These are phyloP conservation scores for Saturnispora silvae DNA, from an alignment of 805 yeast species.

Conservation along the genomic window DNA sequence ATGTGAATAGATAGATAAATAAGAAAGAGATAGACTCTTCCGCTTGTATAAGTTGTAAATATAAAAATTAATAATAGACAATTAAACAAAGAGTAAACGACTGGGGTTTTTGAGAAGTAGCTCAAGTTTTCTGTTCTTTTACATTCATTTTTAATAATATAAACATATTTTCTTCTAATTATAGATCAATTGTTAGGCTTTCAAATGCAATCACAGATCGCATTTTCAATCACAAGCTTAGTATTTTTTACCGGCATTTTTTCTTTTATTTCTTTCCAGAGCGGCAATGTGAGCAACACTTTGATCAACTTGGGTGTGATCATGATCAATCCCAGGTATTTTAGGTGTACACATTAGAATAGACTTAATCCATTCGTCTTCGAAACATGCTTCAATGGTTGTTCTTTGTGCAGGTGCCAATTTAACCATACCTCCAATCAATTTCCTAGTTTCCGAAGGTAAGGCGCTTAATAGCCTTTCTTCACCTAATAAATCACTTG, in stretches of 20 bases:
- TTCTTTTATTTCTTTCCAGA: conserved; percentile 67
- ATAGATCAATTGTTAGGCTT: too few relatives aligned
- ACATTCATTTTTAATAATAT: too few relatives aligned
- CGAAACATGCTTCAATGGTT: conserved; percentile 67
- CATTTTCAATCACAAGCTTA: neutral
- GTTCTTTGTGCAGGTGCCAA: conserved; percentile 81
- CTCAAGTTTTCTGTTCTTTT: too few relatives aligned
- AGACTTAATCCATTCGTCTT: conserved; percentile 56
- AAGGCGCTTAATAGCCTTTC: conserved; percentile 60
- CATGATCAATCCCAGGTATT: conserved; percentile 48
- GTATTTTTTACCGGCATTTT: conserved; percentile 2
- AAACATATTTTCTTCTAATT: too few relatives aligned
- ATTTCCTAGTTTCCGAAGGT: conserved; percentile 56
- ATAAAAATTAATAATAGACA: neutral
- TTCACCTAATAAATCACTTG: conserved; percentile 60
- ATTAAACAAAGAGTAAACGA: neutral
- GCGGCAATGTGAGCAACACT: conserved; percentile 94
- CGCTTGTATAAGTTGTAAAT: neutral
- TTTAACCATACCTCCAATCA: conserved; percentile 69
- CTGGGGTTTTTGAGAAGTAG: neutral
- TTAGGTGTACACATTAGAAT: conserved; percentile 57
- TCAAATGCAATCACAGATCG: conserved; percentile 1
- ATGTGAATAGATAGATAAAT: neutral
- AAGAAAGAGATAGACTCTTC: neutral
- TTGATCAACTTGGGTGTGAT: conserved; percentile 83